Percentiles rank a stretch among this genome's conserved stretches.
Conservation (phyloP, 805 yeast species). For the Danielia oregonensis region DNA sequence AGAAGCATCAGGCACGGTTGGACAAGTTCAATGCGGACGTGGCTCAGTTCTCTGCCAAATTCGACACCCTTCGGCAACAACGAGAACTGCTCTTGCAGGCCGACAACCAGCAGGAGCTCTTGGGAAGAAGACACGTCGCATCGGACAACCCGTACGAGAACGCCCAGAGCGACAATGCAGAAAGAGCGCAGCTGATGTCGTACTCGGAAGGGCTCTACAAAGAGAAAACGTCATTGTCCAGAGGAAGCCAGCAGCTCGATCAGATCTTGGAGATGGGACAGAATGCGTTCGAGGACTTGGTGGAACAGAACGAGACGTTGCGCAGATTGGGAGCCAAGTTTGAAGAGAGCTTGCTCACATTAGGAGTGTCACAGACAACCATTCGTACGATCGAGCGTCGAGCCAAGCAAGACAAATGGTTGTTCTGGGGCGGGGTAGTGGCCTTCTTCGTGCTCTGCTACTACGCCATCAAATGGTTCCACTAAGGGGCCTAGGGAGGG, state of each 20-base stretch:
- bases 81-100: conserved; percentile 53
- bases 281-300: conserved; percentile 77
- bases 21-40: conserved; percentile 50
- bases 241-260: conserved; percentile 81
- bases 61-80: conserved; percentile 49
- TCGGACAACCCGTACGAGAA: conserved; percentile 49
- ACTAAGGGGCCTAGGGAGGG: too few species aligned
- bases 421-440: conserved; percentile 74
- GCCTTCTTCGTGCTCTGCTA: conserved; percentile 65
- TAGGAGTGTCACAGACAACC: conserved; percentile 85
- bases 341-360: conserved; percentile 65
- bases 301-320: conserved; percentile 76
- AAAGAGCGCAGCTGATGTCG: conserved; percentile 24
- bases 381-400: conserved; percentile 75
- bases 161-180: conserved; percentile 20
- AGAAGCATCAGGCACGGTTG: conserved; percentile 51
- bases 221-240: conserved; percentile 59
- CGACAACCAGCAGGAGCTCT: conserved; percentile 47
- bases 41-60: conserved; percentile 45
- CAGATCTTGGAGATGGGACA: conserved; percentile 89
- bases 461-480: conserved; percentile 60
- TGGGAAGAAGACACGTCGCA: conserved; percentile 44
- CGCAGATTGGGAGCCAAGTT: conserved; percentile 58
- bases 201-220: conserved; percentile 63
- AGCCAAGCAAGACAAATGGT: conserved; percentile 80